A percentile compares a stretch with the other conserved stretches of the same genome.
These are phyloP conservation scores for Arthrobotrys iridis DNA, from an alignment of 2,329 filamentous ascomycete species.

Conservation along the genomic window DNA sequence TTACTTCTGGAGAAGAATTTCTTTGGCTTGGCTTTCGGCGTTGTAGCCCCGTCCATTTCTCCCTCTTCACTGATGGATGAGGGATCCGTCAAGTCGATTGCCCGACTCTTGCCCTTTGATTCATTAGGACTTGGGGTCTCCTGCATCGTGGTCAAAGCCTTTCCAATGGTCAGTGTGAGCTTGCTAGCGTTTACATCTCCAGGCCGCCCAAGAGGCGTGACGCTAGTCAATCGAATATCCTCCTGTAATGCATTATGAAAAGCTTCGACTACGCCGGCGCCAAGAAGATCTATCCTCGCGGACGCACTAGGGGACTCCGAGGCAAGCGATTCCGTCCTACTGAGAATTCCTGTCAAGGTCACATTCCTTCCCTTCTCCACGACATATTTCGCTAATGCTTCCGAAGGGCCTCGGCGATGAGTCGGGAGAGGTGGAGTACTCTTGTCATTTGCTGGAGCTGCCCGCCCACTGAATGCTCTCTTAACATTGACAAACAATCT, in stretches of 20 bases:
- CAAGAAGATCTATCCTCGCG: slow-evolving; percentile 80
- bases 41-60: slow-evolving; percentile 22
- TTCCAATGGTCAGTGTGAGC: slow-evolving; percentile 51
- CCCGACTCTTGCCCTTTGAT: slow-evolving; percentile 24
- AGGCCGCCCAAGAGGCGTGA: slow-evolving; percentile 31
- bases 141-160: slow-evolving; percentile 53
- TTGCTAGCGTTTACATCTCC: slow-evolving; percentile 40
- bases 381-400: slow-evolving; percentile 48
- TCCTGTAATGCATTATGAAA: slow-evolving; percentile 80
- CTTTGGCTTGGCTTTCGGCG: slow-evolving; percentile 41
- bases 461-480: slow-evolving; percentile 57
- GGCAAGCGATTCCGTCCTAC: slow-evolving; percentile 62
- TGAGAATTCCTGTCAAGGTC: slow-evolving; percentile 64
- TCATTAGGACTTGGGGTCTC: slow-evolving; percentile 44
- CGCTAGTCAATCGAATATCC: slow-evolving; percentile 62
- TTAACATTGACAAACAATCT: slow-evolving; percentile 84
- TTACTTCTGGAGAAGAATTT: slow-evolving; percentile 42
- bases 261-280: slow-evolving; percentile 79
- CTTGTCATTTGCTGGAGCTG: slow-evolving; percentile 35
- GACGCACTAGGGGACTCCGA: slow-evolving; percentile 63
- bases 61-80: slow-evolving; percentile 39
- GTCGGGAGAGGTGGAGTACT: slow-evolving; percentile 25
- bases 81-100: neutral
- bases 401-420: slow-evolving; percentile 47
- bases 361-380: slow-evolving; percentile 57